Percentiles rank a stretch among this genome's conserved stretches.
Evolutionary conservation across 164 flowering plant genomes (phyloP).

Genomic region (Umbellularia californica): DNA sequence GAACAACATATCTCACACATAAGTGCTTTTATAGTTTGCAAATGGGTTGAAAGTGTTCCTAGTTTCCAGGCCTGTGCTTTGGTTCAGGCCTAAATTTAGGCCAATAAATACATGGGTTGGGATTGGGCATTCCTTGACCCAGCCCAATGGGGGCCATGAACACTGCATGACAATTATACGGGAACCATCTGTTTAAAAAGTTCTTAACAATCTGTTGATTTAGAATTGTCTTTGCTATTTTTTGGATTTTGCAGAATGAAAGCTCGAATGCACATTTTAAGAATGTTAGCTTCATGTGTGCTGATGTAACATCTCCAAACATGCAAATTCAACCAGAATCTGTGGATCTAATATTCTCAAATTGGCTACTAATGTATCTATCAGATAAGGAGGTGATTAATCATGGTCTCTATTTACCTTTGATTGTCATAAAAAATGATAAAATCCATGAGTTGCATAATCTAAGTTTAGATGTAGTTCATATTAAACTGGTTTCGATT

Average conservation of each 20-base stretch:
- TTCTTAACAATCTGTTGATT: background rate
- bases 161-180: too few species aligned
- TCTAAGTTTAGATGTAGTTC: too few species aligned
- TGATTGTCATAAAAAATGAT: too few species aligned
- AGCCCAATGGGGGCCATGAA: too few species aligned
- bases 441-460: background rate
- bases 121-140: too few species aligned
- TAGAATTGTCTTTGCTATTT: slow-evolving; percentile 4
- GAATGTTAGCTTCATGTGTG: slow-evolving; percentile 81
- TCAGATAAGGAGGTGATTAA: slow-evolving; percentile 71
- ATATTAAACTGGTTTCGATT: too few species aligned
- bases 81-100: too few species aligned
- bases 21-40: too few species aligned
- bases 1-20: too few species aligned
- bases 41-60: too few species aligned
- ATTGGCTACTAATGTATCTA: slow-evolving; percentile 94
- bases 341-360: slow-evolving; percentile 79
- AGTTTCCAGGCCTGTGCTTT: too few species aligned
- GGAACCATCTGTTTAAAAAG: background rate
- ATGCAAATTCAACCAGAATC: slow-evolving; percentile 58
- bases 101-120: too few species aligned
- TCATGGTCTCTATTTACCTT: background rate
- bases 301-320: slow-evolving; percentile 84
- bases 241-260: slow-evolving; percentile 58
- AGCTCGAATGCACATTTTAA: slow-evolving; percentile 62